Percentiles rank a stretch among this genome's conserved stretches.
phyloP scores from a whole-genome alignment of 371 early-diverging fungal species.

The Circinella umbellata region DNA sequence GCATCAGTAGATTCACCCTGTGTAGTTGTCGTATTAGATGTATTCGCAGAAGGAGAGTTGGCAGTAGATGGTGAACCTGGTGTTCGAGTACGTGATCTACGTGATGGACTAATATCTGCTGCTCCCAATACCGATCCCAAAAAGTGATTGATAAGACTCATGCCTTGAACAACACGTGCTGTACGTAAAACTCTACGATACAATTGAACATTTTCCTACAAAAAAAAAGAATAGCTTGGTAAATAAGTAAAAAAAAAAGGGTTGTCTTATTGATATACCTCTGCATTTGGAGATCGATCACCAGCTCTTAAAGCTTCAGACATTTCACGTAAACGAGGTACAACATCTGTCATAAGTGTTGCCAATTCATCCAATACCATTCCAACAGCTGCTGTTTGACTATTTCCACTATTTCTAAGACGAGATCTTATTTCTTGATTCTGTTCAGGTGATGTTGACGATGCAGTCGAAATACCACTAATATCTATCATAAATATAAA shows the following conservation, averaged over 20 bases:
- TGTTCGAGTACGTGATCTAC: slow-evolving; percentile 20
- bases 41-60: background rate
- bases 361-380: slow-evolving; percentile 49
- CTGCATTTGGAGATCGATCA: slow-evolving; percentile 18
- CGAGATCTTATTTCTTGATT: slow-evolving; percentile 43
- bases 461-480: slow-evolving; percentile 18
- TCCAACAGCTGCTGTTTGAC: slow-evolving; percentile 47
- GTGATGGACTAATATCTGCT: slow-evolving; percentile 36
- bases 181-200: slow-evolving; percentile 35
- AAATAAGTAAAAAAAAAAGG: background rate
- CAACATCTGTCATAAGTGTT: slow-evolving; percentile 37
- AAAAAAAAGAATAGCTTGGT: background rate
- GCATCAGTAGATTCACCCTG: background rate
- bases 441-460: slow-evolving; percentile 33
- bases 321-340: slow-evolving; percentile 42
- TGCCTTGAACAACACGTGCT: slow-evolving; percentile 53
- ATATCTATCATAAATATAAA: slow-evolving; percentile 5
- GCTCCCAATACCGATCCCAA: slow-evolving; percentile 50
- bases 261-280: background rate
- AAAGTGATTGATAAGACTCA: slow-evolving; percentile 53
- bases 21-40: background rate
- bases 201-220: slow-evolving; percentile 25
- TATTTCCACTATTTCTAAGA: slow-evolving; percentile 35
- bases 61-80: slow-evolving; percentile 9
- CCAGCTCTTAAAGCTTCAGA: slow-evolving; percentile 35